These are phyloP conservation scores for Daucus carota DNA, from an alignment of 129 eudicot species.

Conservation along the genomic window DH1_v3.0 NC_030386.2:31979001-31979500, in stretches of 20 bases:
- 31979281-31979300: neutral
- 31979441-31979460: neutral
- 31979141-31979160: constrained; percentile 30
- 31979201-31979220: constrained; percentile 42
- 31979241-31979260: neutral
- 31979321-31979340: neutral
- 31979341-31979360: neutral
- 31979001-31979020: constrained; percentile 10
- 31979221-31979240: constrained; percentile 32
- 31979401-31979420: neutral
- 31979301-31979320: neutral
- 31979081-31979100: constrained; percentile 30
- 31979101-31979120: constrained; percentile 28
- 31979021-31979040: neutral
- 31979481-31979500: neutral
- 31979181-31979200: constrained; percentile 29
- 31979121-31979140: constrained; percentile 24
- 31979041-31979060: constrained; percentile 9
- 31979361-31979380: neutral
- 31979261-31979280: neutral
- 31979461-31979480: neutral
- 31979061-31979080: constrained; percentile 38
- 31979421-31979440: neutral
- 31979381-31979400: neutral
- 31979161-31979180: constrained; percentile 51